A percentile compares a stretch with the other conserved stretches of the same genome.
These are phyloP conservation scores for Ascoidea rubescens DNA, from an alignment of 805 yeast species.

Conservation along the genomic window DNA sequence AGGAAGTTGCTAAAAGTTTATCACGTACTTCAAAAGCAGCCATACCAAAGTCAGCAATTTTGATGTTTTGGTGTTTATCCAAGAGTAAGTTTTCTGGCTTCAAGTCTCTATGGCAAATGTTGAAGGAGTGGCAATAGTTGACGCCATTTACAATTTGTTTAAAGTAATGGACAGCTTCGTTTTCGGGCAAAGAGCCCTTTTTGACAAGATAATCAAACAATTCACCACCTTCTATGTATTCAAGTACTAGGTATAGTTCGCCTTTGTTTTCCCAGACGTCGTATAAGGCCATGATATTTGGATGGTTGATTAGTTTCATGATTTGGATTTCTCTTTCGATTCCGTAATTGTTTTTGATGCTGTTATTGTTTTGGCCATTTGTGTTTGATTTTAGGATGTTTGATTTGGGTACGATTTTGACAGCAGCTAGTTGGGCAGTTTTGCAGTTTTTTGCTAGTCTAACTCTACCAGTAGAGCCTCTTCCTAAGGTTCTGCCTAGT, in stretches of 20 bases:
- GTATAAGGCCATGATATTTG: constrained; percentile 63
- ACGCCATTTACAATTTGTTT: constrained; percentile 77
- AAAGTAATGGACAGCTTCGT: constrained; percentile 83
- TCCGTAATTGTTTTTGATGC: constrained; percentile 44
- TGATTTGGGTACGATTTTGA: constrained; percentile 87
- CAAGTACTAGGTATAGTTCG: constrained; percentile 74
- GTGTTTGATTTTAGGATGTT: constrained; percentile 32
- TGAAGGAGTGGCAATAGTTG: constrained; percentile 71
- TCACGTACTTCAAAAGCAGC: constrained; percentile 86
- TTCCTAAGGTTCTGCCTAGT: constrained; percentile 83
- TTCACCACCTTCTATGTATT: constrained; percentile 96
- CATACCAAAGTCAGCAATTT: constrained; percentile 98
- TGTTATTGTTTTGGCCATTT: constrained; percentile 23
- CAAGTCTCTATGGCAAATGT: constrained; percentile 79
- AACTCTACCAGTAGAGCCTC: constrained; percentile 96
- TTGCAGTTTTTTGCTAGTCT: constrained; percentile 76
- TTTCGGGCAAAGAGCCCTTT: constrained; percentile 76
- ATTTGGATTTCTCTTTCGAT: constrained; percentile 77
- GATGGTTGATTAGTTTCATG: constrained; percentile 69
- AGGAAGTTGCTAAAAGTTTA: constrained; percentile 78
- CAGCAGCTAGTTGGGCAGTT: constrained; percentile 88
- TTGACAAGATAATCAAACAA: constrained; percentile 83
- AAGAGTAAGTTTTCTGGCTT: constrained; percentile 71
- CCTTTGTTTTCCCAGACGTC: constrained; percentile 85
- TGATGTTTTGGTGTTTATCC: constrained; percentile 77